Conservation (phyloP, 2,329 filamentous ascomycete genomes). For the Cercospora zeae-maydis region DNA sequence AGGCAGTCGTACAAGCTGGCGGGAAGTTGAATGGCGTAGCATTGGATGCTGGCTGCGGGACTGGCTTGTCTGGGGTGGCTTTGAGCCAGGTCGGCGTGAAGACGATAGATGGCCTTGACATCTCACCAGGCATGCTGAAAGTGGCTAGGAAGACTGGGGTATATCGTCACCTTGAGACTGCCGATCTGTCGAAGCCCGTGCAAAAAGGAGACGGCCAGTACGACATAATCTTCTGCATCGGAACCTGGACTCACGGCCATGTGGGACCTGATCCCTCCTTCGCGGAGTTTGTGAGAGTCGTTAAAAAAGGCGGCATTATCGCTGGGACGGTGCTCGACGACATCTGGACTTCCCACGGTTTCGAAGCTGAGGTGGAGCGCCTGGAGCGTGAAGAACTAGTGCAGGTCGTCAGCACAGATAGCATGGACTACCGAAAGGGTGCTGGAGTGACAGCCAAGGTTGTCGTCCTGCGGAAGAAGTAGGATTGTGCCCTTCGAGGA, state of each 20-base stretch:
- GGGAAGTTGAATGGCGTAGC: slow-evolving; percentile 35
- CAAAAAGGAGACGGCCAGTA: slow-evolving; percentile 42
- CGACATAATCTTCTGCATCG: slow-evolving; percentile 52
- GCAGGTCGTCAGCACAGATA: slow-evolving; percentile 36
- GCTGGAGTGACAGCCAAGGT: slow-evolving; percentile 24
- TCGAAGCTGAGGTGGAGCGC: slow-evolving; percentile 45
- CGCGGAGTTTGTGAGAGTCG: slow-evolving; percentile 50
- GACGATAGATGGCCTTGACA: slow-evolving; percentile 51
- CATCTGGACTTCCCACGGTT: slow-evolving; percentile 51
- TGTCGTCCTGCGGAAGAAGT: slow-evolving; percentile 30
- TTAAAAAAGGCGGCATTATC: slow-evolving; percentile 47
- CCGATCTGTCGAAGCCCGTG: slow-evolving; percentile 48
- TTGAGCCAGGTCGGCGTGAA: slow-evolving; percentile 44
- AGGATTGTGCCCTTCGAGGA: not conserved
- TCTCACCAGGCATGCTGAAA: slow-evolving; percentile 52
- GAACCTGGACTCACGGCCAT: slow-evolving; percentile 55
- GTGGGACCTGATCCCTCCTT: slow-evolving; percentile 50
- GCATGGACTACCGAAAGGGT: slow-evolving; percentile 33
- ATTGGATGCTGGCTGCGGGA: slow-evolving; percentile 57
- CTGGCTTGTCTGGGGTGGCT: slow-evolving; percentile 47
- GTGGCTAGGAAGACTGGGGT: slow-evolving; percentile 47
- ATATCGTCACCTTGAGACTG: slow-evolving; percentile 47
- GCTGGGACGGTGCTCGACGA: slow-evolving; percentile 52
- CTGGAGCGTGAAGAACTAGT: slow-evolving; percentile 37
- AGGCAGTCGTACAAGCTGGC: slow-evolving; percentile 30